Evolutionary conservation across 768 basidiomycete species (phyloP).

Genomic region (Termitomyces bulborhizus): DNA sequence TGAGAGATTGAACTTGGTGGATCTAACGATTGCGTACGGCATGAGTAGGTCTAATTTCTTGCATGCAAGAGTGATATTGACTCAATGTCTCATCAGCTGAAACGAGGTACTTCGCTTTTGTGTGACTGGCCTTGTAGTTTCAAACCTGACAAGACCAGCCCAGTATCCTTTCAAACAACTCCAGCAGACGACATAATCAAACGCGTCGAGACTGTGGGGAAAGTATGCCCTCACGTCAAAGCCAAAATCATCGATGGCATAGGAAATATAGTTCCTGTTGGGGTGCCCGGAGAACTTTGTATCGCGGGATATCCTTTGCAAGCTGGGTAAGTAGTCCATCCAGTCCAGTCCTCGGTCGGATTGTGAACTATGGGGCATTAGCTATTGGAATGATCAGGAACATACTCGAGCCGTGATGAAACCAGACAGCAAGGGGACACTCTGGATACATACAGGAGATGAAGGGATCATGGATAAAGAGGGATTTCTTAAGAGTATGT

Average conservation of each 20-base stretch:
- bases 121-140: not conserved
- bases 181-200: constrained; percentile 63
- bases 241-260: constrained; percentile 62
- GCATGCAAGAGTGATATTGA: not conserved
- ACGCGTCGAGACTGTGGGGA: constrained; percentile 80
- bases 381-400: constrained; percentile 72
- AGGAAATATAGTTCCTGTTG: constrained; percentile 62
- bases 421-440: constrained; percentile 41
- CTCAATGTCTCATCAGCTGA: constrained; percentile 44
- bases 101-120: constrained; percentile 43
- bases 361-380: constrained; percentile 16
- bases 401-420: constrained; percentile 61
- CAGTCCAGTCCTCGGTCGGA: not conserved
- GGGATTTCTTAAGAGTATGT: constrained; percentile 68
- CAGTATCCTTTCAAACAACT: constrained; percentile 79
- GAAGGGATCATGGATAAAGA: constrained; percentile 77
- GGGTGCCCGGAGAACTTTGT: constrained; percentile 69
- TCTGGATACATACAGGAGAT: constrained; percentile 87
- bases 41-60: constrained; percentile 58
- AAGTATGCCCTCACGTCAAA: constrained; percentile 67
- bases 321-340: constrained; percentile 50
- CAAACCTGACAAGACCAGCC: constrained; percentile 33
- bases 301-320: constrained; percentile 75
- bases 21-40: constrained; percentile 76
- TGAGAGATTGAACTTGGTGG: constrained; percentile 55